Base-by-base conservation (phyloP, 352 stramenopile genomes). In the Phytopythium mirpurense region DNA sequence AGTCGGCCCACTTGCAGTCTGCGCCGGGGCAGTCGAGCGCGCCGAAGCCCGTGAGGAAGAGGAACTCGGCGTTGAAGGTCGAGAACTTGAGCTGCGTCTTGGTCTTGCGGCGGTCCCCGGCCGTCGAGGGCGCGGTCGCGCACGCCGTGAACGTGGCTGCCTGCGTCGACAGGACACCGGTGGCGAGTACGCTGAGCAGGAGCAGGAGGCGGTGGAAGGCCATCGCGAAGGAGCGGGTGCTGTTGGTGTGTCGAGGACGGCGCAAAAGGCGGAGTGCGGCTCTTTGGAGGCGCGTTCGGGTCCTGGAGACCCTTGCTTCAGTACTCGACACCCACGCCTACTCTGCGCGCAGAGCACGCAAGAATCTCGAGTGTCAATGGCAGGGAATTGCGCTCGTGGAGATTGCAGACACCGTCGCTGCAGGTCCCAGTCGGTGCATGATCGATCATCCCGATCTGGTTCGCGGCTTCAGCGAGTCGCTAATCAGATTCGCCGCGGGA, bases 41-140 rank as follows among this genome's bases (percentile, higher is more conserved):
- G 21, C 68, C 65, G 50, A 65, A 70, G 52, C 66, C 72, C 21
- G 57, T 52, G 12, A 87, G 64, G 53, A 84, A 83, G 46, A 87
- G 55, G 54, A 82, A 84, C 61, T 77, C 75, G 29, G 68, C 60
- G 57, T 87, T 87, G 62, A 81, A 87, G 27, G 75, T 87, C 15
- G 72, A 55, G 61, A 77, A 81, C 57, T 72, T 86, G 69, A 87
- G 73, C 57, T 83, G 59, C 38, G 65, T 65, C 57, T 65, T 82
- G 61, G 62, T 63, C 24, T 38, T 59, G 43, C 75, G 72, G 26
- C 75, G 75, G 51, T 86, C 75, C 16, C 59, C 67, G 0, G 69
- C 60, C 1, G 26, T 67, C n/a, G 64, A 41, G 5, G 76, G 76
- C 3, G 76, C 76, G 14, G 67, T 63, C 21, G 72, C 56, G 44